phyloP scores from a whole-genome alignment of 2,329 filamentous ascomycete genomes.

The Paramyrothecium sp. region DNA sequence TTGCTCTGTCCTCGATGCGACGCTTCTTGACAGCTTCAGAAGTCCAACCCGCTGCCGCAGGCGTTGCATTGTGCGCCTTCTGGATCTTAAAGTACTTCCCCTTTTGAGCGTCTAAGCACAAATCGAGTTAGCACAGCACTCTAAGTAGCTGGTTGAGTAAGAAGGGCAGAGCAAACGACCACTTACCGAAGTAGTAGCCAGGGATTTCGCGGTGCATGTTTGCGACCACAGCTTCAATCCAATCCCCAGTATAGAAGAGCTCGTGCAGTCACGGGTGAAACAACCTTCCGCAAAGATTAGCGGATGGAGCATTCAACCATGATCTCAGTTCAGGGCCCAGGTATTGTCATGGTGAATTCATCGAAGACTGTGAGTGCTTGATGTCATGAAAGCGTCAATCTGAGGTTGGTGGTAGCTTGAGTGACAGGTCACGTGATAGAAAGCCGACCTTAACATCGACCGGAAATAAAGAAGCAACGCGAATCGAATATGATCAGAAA shows the following conservation, averaged over 20 bases:
- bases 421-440: background rate
- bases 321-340: too few relatives aligned
- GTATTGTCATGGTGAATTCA: too few relatives aligned
- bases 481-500: too few relatives aligned
- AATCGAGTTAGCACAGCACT: background rate
- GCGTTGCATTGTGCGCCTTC: slow-evolving; percentile 48
- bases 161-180: too few relatives aligned
- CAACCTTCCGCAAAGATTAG: background rate
- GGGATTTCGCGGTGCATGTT: slow-evolving; percentile 42
- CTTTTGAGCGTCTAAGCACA: slow-evolving; percentile 48
- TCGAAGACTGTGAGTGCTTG: background rate
- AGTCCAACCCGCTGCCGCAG: slow-evolving; percentile 51
- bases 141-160: too few relatives aligned
- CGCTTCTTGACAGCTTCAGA: slow-evolving; percentile 57
- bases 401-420: background rate
- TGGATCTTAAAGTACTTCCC: slow-evolving; percentile 70
- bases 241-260: background rate
- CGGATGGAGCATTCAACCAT: background rate
- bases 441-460: background rate
- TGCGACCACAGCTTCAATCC: background rate
- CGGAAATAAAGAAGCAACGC: background rate
- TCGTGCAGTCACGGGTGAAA: background rate
- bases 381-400: background rate
- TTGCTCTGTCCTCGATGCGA: slow-evolving; percentile 39
- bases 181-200: slow-evolving; percentile 53